phyloP scores from a whole-genome alignment of 2,329 filamentous ascomycete species.

The Verticillium tricorpus region DNA sequence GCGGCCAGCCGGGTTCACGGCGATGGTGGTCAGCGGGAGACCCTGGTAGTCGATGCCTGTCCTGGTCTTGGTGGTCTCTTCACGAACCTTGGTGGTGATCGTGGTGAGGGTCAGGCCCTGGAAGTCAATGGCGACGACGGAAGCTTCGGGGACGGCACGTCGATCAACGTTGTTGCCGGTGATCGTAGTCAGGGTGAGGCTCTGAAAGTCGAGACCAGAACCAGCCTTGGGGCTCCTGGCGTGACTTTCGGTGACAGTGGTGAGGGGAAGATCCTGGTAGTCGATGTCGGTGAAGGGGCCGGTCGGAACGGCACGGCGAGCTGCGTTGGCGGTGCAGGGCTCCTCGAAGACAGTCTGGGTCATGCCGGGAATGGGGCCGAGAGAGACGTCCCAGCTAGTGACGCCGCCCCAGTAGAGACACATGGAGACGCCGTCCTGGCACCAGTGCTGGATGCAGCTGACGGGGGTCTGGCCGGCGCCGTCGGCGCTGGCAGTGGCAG shows the following conservation, averaged over 20 bases:
- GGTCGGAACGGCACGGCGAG: slow-evolving; percentile 9
- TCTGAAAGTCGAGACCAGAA: too few species aligned
- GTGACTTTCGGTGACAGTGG: background rate
- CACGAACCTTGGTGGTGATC: background rate
- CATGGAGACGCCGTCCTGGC: slow-evolving; percentile 15
- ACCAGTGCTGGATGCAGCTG: slow-evolving; percentile 20
- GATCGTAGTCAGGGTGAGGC: too few species aligned
- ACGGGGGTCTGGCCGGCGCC: slow-evolving; percentile 1
- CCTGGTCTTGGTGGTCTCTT: too few species aligned
- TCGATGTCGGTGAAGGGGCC: background rate
- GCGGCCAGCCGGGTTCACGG: slow-evolving; percentile 13
- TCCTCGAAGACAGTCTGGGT: slow-evolving; percentile 11
- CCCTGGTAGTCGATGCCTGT: background rate
- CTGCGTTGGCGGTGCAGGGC: slow-evolving; percentile 15
- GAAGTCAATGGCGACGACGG: too few species aligned
- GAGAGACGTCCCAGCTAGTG: slow-evolving; percentile 21
- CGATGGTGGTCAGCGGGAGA: slow-evolving; percentile 1
- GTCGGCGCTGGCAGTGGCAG: background rate
- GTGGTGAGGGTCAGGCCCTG: slow-evolving; percentile 2
- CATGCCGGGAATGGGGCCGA: slow-evolving; percentile 24
- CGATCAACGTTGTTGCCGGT: too few species aligned
- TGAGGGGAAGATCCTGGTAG: background rate
- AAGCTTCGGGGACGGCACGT: too few species aligned
- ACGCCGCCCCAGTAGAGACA: slow-evolving; percentile 25
- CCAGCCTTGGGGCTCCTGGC: background rate